Conservation (phyloP, 805 yeast genomes). For the Candida rishiriensis region DNA sequence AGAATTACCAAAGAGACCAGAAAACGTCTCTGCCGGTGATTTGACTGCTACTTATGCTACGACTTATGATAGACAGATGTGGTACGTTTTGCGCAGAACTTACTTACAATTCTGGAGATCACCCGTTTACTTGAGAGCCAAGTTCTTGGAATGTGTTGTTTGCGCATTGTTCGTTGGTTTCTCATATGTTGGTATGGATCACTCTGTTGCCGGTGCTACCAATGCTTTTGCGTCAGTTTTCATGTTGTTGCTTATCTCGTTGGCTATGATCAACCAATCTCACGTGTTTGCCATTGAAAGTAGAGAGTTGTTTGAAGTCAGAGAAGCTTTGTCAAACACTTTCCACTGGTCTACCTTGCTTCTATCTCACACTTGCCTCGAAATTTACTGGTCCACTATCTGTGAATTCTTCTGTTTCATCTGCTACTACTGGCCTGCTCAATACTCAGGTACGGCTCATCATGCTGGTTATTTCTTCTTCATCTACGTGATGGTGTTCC, state of each 20-base stretch:
- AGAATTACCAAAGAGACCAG: slow-evolving; percentile 25
- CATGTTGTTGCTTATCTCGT: slow-evolving; percentile 54
- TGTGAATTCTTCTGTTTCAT: slow-evolving; percentile 45
- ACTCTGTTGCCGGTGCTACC: slow-evolving; percentile 49
- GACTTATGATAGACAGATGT: slow-evolving; percentile 36
- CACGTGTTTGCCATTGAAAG: slow-evolving; percentile 54
- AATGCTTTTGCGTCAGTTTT: slow-evolving; percentile 50
- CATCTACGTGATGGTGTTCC: slow-evolving; percentile 34
- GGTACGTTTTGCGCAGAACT: slow-evolving; percentile 36
- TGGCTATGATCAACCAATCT: slow-evolving; percentile 60
- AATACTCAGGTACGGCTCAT: slow-evolving; percentile 32
- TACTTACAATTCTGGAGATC: slow-evolving; percentile 45
- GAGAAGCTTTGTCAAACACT: slow-evolving; percentile 67
- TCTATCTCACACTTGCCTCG: slow-evolving; percentile 49
- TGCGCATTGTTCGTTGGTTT: slow-evolving; percentile 49
- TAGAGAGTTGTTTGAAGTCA: slow-evolving; percentile 61
- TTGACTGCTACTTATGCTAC: slow-evolving; percentile 38
- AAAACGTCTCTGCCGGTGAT: slow-evolving; percentile 22
- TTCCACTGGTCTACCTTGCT: slow-evolving; percentile 65
- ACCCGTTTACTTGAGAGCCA: slow-evolving; percentile 47
- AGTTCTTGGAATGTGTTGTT: slow-evolving; percentile 38
- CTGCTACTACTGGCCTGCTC: slow-evolving; percentile 33
- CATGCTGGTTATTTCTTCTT: slow-evolving; percentile 46
- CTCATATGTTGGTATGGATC: slow-evolving; percentile 55
- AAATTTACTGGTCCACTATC: slow-evolving; percentile 54